Percentiles rank a stretch among this genome's conserved stretches.
Conservation (phyloP, 495 filamentous ascomycete genomes). For the Poronia punctata region DNA sequence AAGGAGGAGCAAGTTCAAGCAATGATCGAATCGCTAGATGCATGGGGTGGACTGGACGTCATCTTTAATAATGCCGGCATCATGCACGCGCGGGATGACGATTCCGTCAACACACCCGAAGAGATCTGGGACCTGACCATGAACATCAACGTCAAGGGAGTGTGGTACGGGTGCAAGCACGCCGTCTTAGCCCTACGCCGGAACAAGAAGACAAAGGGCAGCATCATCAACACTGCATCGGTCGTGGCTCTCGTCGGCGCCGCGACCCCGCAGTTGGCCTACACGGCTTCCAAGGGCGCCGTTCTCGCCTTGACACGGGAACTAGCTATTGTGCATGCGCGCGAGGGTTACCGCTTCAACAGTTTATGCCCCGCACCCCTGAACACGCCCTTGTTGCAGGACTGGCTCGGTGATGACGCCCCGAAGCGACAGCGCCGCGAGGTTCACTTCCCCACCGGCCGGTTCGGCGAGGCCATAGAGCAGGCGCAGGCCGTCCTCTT, state of each 20-base stretch:
- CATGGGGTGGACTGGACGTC: constrained; percentile 87
- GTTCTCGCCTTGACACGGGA: constrained; percentile 82
- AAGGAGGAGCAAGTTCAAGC: constrained; percentile 69
- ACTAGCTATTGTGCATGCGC: constrained; percentile 74
- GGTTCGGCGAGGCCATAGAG: constrained; percentile 93
- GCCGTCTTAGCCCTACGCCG: constrained; percentile 76
- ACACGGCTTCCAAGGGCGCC: constrained; percentile 92
- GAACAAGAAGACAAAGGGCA: constrained; percentile 67
- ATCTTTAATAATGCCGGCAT: constrained; percentile 99
- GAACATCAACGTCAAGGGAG: constrained; percentile 94
- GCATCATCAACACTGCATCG: constrained; percentile 91
- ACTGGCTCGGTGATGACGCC: constrained; percentile 88
- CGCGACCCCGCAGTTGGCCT: constrained; percentile 92
- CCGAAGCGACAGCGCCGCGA: constrained; percentile 79
- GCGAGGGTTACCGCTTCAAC: constrained; percentile 85
- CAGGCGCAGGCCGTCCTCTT: constrained; percentile 93
- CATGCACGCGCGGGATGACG: constrained; percentile 86
- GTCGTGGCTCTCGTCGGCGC: constrained; percentile 88
- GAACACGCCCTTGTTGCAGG: constrained; percentile 81
- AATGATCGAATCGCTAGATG: constrained; percentile 62
- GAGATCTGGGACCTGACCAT: constrained; percentile 94
- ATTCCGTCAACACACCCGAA: constrained; percentile 79
- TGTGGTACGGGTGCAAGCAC: constrained; percentile 95
- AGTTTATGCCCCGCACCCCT: constrained; percentile 85
- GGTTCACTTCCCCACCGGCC: constrained; percentile 90